Base-by-base conservation (phyloP, 805 yeast genomes). In the Pichia kluyveri region DNA sequence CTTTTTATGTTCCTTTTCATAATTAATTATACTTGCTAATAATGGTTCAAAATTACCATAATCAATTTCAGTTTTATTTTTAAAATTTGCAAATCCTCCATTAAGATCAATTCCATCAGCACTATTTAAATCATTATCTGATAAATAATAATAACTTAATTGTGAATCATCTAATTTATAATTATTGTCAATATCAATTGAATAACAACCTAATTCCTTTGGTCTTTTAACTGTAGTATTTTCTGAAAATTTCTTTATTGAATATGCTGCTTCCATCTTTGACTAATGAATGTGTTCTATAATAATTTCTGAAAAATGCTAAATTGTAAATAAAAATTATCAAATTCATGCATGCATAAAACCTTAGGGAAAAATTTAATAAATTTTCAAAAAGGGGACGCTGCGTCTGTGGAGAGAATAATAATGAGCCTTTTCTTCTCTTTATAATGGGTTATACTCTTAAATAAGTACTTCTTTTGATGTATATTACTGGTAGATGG, bases 161-260 rank as follows among this genome's bases (percentile, higher is more conserved):
- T 76, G 72, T 0, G 78, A 63, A 46, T 77, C 77, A 54, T 80
- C 82, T 10, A 77, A 65, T 5, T 66, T 60, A 31, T 75, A 71
- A 23, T 72, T 77, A 26, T 52, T 50, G 6, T 80, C 76, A n/a
- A 66, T 65, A 28, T 76, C 78, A 48, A 88, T 69, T 1, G 91
- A 79, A 60, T 71, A 91, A 5, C 77, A 63, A n/a, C 77, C 71
- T 3, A 91, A 55, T 63, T 93, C 96, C 54, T 82, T 83, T 3
- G 99, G 98, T 62, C 88, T 95, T 57, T 83, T 82, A 46, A 90
- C 70, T 2, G 87, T 78, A 0, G 91, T 80, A 10, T 82, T 75
- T 31, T 76, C 70, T 0, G 87, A 76, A 49, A 49, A 50, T 14
- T 47, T 50, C 17, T 48, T 50, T 5, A 53, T 46, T 12, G 54